Conservation (phyloP, 2,329 filamentous ascomycete species). For the Rasamsonia emersonii region DNA sequence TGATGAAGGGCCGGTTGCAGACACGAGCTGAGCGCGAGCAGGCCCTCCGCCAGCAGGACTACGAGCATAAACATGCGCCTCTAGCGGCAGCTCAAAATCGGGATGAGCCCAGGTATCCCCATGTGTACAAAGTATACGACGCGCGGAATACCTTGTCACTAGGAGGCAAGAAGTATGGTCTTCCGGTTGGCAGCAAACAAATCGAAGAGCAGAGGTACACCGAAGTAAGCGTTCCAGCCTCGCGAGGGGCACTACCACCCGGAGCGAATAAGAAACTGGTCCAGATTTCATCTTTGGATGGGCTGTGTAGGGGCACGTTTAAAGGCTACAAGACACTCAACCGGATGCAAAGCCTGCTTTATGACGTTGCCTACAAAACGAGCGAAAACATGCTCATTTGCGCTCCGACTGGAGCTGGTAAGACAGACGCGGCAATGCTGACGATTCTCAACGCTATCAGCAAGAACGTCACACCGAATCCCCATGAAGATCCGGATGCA, state of each 20-base stretch:
- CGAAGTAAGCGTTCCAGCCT: conserved; percentile 79
- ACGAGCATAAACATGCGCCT: conserved; percentile 69
- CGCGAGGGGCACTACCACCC: conserved; percentile 64
- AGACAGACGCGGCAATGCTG: conserved; percentile 96
- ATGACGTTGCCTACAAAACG: conserved; percentile 88
- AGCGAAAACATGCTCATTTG: conserved; percentile 99
- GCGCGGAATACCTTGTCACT: conserved; percentile 79
- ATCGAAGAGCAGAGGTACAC: conserved; percentile 72
- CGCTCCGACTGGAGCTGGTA: conserved; percentile 94
- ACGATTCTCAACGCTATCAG: conserved; percentile 85
- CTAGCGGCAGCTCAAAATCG: conserved; percentile 64
- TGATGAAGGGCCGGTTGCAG: conserved; percentile 51
- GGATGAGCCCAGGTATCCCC: conserved; percentile 71
- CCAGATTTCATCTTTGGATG: conserved; percentile 73
- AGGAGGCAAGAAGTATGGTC: conserved; percentile 69
- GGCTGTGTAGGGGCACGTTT: conserved; percentile 83
- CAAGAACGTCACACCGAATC: conserved; percentile 74
- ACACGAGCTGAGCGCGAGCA: conserved; percentile 71
- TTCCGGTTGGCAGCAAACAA: conserved; percentile 67
- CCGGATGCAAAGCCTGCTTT: conserved; percentile 95
- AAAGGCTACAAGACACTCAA: conserved; percentile 89
- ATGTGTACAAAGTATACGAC: conserved; percentile 78
- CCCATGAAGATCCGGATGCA: conserved; percentile 62
- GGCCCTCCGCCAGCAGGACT: conserved; percentile 64
- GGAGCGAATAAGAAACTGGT: conserved; percentile 67